These are phyloP conservation scores for Melocanna baccifera DNA, from an alignment of 176 grass and related monocot species.

Conservation along the genomic window DNA sequence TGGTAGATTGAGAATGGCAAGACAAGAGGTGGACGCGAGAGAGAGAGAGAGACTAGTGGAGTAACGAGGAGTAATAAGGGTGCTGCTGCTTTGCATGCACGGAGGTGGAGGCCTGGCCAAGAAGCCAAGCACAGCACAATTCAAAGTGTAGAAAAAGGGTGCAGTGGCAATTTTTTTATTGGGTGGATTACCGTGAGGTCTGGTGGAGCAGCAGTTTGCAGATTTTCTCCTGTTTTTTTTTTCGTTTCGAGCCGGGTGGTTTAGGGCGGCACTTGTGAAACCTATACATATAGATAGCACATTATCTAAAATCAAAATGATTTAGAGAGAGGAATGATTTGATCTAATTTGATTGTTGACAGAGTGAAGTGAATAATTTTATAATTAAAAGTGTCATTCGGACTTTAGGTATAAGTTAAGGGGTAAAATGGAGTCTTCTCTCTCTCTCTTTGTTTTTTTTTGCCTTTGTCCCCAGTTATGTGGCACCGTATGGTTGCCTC, in stretches of 20 bases:
- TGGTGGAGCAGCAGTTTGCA: conserved; percentile 30
- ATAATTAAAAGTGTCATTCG: no score
- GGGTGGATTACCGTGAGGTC: conserved; percentile 23
- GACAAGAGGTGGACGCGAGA: background rate
- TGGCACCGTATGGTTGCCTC: background rate
- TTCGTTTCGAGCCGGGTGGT: background rate
- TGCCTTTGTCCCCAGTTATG: background rate
- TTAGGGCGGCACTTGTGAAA: no score
- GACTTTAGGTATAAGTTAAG: no score
- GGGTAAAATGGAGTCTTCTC: no score
- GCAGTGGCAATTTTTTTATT: background rate
- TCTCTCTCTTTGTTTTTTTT: no score
- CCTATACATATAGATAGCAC: no score
- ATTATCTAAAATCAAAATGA: no score
- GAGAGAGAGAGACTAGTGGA: conserved; percentile 22
- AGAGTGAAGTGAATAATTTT: no score
- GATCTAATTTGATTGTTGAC: no score
- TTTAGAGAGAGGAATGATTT: no score
- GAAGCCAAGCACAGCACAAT: background rate
- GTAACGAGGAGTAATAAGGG: conserved; percentile 43
- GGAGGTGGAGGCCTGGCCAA: conserved; percentile 22
- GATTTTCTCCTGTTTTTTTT: background rate
- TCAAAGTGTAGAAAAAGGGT: background rate
- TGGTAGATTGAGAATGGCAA: background rate
- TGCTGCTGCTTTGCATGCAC: conserved; percentile 47